Evolutionary conservation across 2,329 filamentous ascomycete genomes (phyloP).

Genomic region (Sordariomycetes sp.): DNA sequence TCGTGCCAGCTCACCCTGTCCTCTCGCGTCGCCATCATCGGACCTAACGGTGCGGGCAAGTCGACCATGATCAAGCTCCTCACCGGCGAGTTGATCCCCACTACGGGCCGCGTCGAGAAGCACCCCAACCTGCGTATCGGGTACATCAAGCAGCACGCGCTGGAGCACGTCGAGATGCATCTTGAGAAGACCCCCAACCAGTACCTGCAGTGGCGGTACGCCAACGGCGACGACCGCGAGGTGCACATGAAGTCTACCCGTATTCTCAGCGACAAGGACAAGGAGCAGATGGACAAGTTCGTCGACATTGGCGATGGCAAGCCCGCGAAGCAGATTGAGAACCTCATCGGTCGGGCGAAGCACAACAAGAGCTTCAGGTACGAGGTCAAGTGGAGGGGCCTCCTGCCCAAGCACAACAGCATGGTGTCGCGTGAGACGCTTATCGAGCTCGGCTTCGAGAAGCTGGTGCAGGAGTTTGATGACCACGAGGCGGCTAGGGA

Average conservation of each 20-base stretch:
- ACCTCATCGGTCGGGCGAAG: constrained; percentile 91
- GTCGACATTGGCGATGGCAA: constrained; percentile 78
- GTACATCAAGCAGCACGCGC: constrained; percentile 98
- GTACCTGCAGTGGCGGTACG: constrained; percentile 97
- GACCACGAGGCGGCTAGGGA: constrained; percentile 98
- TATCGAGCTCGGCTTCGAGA: constrained; percentile 71
- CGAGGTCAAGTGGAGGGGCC: constrained; percentile 87
- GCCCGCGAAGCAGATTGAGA: constrained; percentile 64
- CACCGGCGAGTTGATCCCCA: constrained; percentile 81
- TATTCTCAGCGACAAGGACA: constrained; percentile 72
- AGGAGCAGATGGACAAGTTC: constrained; percentile 80
- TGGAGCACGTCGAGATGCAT: constrained; percentile 99
- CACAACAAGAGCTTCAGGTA: constrained; percentile 99
- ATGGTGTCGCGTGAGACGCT: constrained; percentile 91
- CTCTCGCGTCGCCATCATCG: constrained; percentile 90
- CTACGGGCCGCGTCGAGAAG: constrained; percentile 82
- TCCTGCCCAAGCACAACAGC: constrained; percentile 86
- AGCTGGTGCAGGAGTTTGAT: constrained; percentile 94
- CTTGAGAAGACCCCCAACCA: constrained; percentile 98
- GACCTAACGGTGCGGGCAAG: constrained; percentile 94
- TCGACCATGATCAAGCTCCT: constrained; percentile 96
- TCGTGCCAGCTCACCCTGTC: constrained; percentile 81
- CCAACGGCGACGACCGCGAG: constrained; percentile 91
- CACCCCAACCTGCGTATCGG: constrained; percentile 97
- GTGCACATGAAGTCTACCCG: constrained; percentile 97